A percentile compares a stretch with the other conserved stretches of the same genome.
Conservation (phyloP, 371 early-diverging fungal genomes). For the Mucor velutinosus region DNA sequence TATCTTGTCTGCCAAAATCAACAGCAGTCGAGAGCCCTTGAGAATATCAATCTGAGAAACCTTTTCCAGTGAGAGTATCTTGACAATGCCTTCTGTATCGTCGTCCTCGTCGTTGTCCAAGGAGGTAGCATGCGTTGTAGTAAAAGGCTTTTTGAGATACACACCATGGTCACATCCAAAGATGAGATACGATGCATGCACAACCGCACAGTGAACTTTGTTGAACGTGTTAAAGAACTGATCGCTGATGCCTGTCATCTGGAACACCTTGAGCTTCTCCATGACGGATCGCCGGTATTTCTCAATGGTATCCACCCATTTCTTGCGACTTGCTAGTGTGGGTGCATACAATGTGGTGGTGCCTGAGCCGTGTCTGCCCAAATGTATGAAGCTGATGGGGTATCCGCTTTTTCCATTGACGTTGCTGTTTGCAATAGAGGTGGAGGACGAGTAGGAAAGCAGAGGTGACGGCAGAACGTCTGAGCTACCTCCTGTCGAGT, state of each 20-base stretch:
- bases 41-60: constrained; percentile 86
- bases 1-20: constrained; percentile 83
- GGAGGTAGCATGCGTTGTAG: too few species aligned
- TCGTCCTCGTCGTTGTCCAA: constrained; percentile 7
- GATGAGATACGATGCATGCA: constrained; percentile 29
- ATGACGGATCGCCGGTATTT: constrained; percentile 65
- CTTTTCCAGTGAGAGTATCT: constrained; percentile 74
- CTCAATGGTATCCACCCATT: constrained; percentile 86
- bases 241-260: constrained; percentile 44
- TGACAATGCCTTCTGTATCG: constrained; percentile 39
- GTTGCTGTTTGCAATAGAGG: neutral
- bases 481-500: constrained; percentile 3
- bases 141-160: constrained; percentile 27
- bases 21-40: constrained; percentile 70
- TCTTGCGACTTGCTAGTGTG: constrained; percentile 72
- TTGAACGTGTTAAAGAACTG: constrained; percentile 36
- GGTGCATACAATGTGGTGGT: constrained; percentile 73
- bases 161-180: constrained; percentile 53
- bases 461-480: constrained; percentile 1
- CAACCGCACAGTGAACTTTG: constrained; percentile 37
- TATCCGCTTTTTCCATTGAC: constrained; percentile 43
- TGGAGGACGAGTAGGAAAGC: neutral
- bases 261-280: constrained; percentile 61
- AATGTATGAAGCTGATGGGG: constrained; percentile 73
- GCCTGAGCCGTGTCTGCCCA: constrained; percentile 72